Evolutionary conservation across 2,329 filamentous ascomycete genomes (phyloP).

Genomic region (Fusarium coffeatum): DNA sequence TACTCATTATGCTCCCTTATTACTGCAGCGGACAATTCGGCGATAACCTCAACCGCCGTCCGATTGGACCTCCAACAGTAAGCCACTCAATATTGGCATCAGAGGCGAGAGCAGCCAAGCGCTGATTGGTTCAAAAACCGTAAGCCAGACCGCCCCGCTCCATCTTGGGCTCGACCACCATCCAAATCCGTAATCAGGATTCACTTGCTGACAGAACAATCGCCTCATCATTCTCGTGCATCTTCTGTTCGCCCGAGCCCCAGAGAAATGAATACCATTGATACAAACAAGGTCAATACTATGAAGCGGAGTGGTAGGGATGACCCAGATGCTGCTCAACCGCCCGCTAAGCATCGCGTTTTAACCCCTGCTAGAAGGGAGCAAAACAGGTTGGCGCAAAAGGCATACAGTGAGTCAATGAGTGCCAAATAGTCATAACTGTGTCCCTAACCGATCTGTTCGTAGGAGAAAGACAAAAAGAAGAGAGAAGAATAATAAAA

Average conservation of each 20-base stretch:
- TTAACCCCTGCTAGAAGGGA: conserved; percentile 42
- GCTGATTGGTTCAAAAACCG: conserved; percentile 32
- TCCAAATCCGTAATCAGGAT: not conserved
- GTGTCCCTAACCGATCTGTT: accelerated
- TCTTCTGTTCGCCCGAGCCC: not conserved
- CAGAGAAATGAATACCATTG: not conserved
- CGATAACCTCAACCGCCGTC: not conserved
- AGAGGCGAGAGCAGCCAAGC: not conserved
- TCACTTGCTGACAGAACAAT: not conserved
- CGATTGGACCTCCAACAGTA: conserved; percentile 8
- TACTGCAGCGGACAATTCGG: not conserved
- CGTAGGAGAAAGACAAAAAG: conserved; percentile 37
- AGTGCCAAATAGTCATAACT: accelerated
- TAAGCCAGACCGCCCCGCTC: conserved; percentile 34
- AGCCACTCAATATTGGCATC: not conserved
- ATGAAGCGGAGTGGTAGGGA: not conserved
- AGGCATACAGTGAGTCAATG: conserved; percentile 36
- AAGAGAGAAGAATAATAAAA: not conserved
- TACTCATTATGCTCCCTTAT: no score
- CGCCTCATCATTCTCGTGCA: not conserved
- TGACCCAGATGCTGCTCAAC: not conserved
- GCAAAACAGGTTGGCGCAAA: conserved; percentile 45
- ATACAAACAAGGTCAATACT: not conserved
- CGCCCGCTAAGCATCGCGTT: conserved; percentile 18
- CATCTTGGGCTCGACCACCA: conserved; percentile 10